Conservation (phyloP, 2,329 filamentous ascomycete genomes). For the Ophiostoma montium region DNA sequence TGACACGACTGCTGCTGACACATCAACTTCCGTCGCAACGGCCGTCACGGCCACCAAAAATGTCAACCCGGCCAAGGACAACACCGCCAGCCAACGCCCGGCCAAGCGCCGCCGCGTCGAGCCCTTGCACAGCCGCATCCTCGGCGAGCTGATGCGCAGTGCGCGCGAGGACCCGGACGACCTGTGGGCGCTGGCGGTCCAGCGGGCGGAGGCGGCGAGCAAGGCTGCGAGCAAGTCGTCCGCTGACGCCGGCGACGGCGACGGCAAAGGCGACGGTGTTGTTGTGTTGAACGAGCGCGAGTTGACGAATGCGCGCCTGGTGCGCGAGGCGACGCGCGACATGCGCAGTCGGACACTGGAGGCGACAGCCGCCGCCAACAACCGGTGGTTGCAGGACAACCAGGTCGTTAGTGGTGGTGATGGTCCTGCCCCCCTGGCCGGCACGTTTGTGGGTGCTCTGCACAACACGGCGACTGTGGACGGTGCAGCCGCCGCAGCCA, state of each 20-base stretch:
- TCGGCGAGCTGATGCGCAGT: neutral
- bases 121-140: neutral
- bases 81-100: no score
- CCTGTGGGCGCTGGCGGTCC: neutral
- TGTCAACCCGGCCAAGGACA: no score
- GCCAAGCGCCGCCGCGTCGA: neutral
- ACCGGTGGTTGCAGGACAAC: neutral
- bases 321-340: neutral
- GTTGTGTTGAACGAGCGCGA: neutral
- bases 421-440: neutral
- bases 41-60: no score
- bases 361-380: neutral
- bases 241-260: no score
- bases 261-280: no score
- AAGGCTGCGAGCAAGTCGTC: no score
- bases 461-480: neutral
- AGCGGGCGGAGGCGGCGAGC: neutral
- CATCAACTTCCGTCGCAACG: no score
- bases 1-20: no score
- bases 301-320: neutral
- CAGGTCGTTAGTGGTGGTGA: neutral
- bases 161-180: neutral
- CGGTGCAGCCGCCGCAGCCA: neutral
- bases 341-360: neutral
- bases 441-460: neutral